Conservation (phyloP, 345 rosid species). For the Eucalyptus guilfoylei region DNA sequence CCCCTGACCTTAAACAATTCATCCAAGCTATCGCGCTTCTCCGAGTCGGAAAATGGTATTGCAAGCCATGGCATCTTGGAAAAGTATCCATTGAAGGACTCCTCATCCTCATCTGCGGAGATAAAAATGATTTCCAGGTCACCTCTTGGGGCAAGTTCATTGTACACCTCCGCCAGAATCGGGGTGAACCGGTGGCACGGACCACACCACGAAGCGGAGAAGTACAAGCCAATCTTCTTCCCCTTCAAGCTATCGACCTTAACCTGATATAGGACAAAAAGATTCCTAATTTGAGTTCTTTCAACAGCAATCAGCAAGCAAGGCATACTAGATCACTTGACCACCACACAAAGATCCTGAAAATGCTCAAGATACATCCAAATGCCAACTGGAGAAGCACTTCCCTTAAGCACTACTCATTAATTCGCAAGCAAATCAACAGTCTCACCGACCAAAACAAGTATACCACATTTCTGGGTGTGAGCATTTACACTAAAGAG, state of each 20-base stretch:
- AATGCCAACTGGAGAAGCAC: background rate
- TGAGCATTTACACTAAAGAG: background rate
- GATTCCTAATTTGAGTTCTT: background rate
- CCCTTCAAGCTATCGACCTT: constrained; percentile 57
- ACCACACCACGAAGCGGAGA: constrained; percentile 85
- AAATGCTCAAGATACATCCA: background rate
- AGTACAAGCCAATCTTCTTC: constrained; percentile 69
- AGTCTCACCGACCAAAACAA: background rate
- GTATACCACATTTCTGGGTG: background rate
- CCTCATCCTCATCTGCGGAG: constrained; percentile 44
- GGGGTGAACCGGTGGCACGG: constrained; percentile 71
- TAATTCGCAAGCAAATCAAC: background rate
- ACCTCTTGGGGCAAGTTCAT: constrained; percentile 26
- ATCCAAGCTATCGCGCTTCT: constrained; percentile 33
- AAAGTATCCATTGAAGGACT: constrained; percentile 46
- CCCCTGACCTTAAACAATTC: constrained; percentile 47
- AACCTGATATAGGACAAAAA: constrained; percentile 19
- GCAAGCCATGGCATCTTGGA: constrained; percentile 89
- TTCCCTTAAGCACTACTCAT: background rate
- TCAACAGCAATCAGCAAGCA: background rate
- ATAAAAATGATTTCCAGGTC: constrained; percentile 55
- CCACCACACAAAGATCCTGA: background rate
- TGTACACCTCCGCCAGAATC: constrained; percentile 34
- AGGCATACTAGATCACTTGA: background rate
- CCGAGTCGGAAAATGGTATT: constrained; percentile 55